Percentiles rank a stretch among this genome's conserved stretches.
Evolutionary conservation across 1,284 basidiomycete species (phyloP).

Genomic region (Ustilago trichophora): DNA sequence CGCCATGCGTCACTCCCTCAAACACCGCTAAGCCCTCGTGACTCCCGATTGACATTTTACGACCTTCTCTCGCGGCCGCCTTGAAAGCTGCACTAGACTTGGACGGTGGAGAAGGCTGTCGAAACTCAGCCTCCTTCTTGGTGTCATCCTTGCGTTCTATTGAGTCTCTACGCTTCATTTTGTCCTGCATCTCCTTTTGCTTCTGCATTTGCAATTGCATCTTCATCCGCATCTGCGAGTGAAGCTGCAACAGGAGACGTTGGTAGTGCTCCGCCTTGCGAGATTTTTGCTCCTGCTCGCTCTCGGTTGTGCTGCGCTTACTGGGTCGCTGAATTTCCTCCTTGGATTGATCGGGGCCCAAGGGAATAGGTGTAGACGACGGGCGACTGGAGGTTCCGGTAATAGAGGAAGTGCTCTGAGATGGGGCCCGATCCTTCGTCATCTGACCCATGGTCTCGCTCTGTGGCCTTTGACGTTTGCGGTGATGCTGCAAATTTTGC

Average conservation of each 20-base stretch:
- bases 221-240: slow-evolving; percentile 23
- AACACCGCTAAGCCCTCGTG: neutral
- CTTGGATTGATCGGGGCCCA: neutral
- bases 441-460: neutral
- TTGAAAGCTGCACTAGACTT: no score
- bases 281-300: slow-evolving; percentile 18
- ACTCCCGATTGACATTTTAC: neutral
- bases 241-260: slow-evolving; percentile 15
- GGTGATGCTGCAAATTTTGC: slow-evolving; percentile 16
- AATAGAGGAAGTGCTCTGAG: neutral
- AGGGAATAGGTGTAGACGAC: neutral
- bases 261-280: slow-evolving; percentile 29
- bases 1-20: neutral
- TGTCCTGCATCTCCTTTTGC: slow-evolving; percentile 10
- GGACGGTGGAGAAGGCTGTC: slow-evolving; percentile 2
- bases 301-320: slow-evolving; percentile 2
- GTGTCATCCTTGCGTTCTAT: neutral
- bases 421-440: neutral
- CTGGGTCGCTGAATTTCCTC: neutral
- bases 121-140: neutral
- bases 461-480: slow-evolving; percentile 9
- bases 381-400: neutral
- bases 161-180: neutral
- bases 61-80: neutral
- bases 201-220: slow-evolving; percentile 26